phyloP scores from a whole-genome alignment of 164 flowering plant genomes.

The Houttuynia cordata region DNA sequence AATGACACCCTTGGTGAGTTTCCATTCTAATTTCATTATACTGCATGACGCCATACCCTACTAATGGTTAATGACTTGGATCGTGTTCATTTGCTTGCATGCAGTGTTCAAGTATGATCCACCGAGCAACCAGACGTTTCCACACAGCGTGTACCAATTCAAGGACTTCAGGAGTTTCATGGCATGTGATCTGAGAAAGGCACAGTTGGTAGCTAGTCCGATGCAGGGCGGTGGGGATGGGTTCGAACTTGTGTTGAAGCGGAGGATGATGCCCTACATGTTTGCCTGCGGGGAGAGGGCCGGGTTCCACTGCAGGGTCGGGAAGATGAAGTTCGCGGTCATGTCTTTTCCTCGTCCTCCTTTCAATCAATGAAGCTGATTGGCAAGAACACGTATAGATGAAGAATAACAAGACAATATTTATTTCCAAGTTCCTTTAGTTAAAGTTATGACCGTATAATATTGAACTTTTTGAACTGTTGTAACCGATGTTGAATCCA shows the following conservation, averaged over 20 bases:
- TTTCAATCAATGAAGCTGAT: not conserved
- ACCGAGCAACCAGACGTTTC: slow-evolving; percentile 21
- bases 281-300: slow-evolving; percentile 34
- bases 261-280: slow-evolving; percentile 23
- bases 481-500: too few relatives aligned
- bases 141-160: slow-evolving; percentile 45
- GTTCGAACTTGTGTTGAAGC: slow-evolving; percentile 23
- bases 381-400: too few relatives aligned
- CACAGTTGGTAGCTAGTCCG: slow-evolving; percentile 25
- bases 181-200: slow-evolving; percentile 33
- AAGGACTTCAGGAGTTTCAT: slow-evolving; percentile 32
- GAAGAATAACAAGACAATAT: too few relatives aligned
- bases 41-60: too few relatives aligned
- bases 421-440: too few relatives aligned
- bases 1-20: slow-evolving; percentile 36
- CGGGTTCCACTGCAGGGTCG: slow-evolving; percentile 28
- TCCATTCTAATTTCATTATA: too few relatives aligned
- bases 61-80: too few relatives aligned
- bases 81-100: too few relatives aligned
- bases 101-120: slow-evolving; percentile 44
- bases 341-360: slow-evolving; percentile 11
- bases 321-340: slow-evolving; percentile 36
- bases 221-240: slow-evolving; percentile 35
- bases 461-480: too few relatives aligned
- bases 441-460: too few relatives aligned